These are phyloP conservation scores for Syncephalis fuscata DNA, from an alignment of 371 early-diverging fungal genomes.

Conservation along the genomic window DNA sequence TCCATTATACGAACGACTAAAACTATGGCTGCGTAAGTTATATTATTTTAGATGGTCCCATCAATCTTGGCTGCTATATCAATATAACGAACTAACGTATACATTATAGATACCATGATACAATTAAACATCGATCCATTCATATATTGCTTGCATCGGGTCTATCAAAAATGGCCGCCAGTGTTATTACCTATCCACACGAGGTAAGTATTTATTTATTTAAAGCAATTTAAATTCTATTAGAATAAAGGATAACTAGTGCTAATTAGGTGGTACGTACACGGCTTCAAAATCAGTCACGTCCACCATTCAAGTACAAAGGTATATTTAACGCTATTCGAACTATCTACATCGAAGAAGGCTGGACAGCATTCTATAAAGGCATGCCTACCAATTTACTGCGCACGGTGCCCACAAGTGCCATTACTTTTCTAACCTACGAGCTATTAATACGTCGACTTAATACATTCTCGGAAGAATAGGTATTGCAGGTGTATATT, in stretches of 20 bases:
- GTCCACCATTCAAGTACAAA: constrained; percentile 48
- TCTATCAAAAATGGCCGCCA: constrained; percentile 77
- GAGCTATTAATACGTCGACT: constrained; percentile 27
- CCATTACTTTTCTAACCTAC: constrained; percentile 75
- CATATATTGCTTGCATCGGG: constrained; percentile 63
- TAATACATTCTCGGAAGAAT: background rate
- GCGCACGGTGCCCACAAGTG: constrained; percentile 78
- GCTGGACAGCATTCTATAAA: constrained; percentile 65
- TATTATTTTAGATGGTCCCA: background rate
- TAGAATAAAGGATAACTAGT: too few relatives aligned
- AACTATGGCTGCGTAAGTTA: constrained; percentile 35
- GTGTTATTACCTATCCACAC: constrained; percentile 79
- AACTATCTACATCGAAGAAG: constrained; percentile 61
- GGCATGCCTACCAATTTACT: constrained; percentile 78
- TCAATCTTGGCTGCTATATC: too few relatives aligned
- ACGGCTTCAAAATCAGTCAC: constrained; percentile 72
- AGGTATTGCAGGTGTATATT: too few relatives aligned
- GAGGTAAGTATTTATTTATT: constrained; percentile 32
- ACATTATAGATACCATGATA: constrained; percentile 6
- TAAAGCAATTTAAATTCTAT: too few relatives aligned
- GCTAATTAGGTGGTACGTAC: constrained; percentile 53
- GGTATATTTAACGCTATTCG: constrained; percentile 59
- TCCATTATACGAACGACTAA: constrained; percentile 85
- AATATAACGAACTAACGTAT: background rate
- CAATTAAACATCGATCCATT: constrained; percentile 20